Evolutionary conservation across 2,329 filamentous ascomycete species (phyloP), one percentile per base, ranked within the genome.

Genomic region (Sphaerulina populicola): DNA sequence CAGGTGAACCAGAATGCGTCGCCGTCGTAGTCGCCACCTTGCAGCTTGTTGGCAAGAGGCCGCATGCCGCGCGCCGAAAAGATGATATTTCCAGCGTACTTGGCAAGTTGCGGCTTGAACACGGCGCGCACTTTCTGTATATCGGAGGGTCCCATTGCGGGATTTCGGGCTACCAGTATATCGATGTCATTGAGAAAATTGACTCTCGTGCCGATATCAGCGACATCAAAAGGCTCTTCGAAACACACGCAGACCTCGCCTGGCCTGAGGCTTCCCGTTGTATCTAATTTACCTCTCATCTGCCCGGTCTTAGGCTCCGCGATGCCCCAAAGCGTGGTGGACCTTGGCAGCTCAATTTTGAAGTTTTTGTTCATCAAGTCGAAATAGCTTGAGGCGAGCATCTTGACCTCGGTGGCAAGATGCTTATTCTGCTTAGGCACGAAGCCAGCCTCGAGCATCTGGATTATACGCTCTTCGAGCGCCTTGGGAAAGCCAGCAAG

Each of bases 1-100:
- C 84, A 91, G 60, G 83, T 88, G 0, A 88, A 69, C 85, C 85
- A 90, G 4, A 85, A 75, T 10, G 72, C 76, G 55, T 93, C 87
- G 0, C 87, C 87, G 57, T 91, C 86, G 55, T 89, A 91, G 61
- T 91, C 87, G 0, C 87, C 87, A 0, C 87, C 87, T 1, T 85
- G 87, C 0, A 91, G 71, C 60, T 83, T 82, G 7, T 80, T 77
- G 0, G 86, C 87, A 0, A 89, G 73, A 0, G 86, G 79, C 0
- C 69, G 70, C 23, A 75, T 63, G 0, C 85, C 85, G 53, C 76
- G 78, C 0, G 72, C 74, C 0, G 86, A 75, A 58, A 97, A 96
- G 0, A 96, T 77, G 11, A 93, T 75, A 1, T 95, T 82, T 59
- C 96, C 85, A 54, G 85, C 85, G 0, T 95, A 68, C 2, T 79